Evolutionary conservation across 306 rosid species (phyloP).

Genomic region (Aeschynomene evenia): DNA sequence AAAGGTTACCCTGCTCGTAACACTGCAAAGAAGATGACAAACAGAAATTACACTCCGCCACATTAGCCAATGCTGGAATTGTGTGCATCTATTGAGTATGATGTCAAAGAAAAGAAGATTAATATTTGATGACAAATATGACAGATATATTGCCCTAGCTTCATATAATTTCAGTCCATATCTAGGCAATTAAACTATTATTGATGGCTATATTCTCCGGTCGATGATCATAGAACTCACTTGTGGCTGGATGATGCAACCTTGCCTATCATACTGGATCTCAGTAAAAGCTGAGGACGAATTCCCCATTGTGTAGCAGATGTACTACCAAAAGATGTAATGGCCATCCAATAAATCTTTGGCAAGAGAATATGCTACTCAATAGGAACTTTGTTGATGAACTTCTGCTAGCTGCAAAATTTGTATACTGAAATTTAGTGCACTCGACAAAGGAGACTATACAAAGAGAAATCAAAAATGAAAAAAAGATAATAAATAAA

Average conservation of each 20-base stretch:
- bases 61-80: constrained; percentile 7
- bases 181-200: neutral
- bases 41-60: constrained; percentile 25
- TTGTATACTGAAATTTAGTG: constrained; percentile 9
- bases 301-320: constrained; percentile 80
- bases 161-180: neutral
- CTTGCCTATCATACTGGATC: constrained; percentile 50
- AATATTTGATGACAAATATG: neutral
- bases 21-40: constrained; percentile 46
- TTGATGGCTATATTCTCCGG: neutral
- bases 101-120: neutral
- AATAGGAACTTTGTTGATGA: constrained; percentile 1
- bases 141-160: neutral
- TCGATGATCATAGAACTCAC: constrained; percentile 44
- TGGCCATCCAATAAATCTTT: constrained; percentile 59
- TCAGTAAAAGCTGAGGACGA: constrained; percentile 53
- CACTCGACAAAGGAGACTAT: neutral
- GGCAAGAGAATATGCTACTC: constrained; percentile 13
- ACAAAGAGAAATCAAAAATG: neutral
- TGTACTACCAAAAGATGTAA: constrained; percentile 68
- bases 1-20: constrained; percentile 43
- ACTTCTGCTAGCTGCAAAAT: constrained; percentile 24
- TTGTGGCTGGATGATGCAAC: constrained; percentile 46
- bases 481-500: neutral
- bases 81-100: neutral